These are phyloP conservation scores for Hordeum pubiflorum DNA, from an alignment of 202 grass and related monocot genomes.

Conservation along the genomic window DNA sequence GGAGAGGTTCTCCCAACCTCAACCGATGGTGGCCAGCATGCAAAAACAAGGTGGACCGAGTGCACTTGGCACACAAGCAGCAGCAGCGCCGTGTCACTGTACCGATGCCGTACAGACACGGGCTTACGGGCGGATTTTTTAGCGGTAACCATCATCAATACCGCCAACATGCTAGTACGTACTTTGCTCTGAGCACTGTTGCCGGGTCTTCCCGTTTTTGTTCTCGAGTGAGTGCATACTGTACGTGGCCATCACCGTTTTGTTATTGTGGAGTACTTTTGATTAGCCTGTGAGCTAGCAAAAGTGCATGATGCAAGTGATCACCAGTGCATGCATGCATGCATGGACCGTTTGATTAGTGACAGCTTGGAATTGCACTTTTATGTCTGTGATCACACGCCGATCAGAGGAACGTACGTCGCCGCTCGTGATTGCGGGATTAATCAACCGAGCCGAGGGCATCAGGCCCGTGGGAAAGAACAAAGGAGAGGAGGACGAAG, in stretches of 20 bases:
- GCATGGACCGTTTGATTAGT: background rate
- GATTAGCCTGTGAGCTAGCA: background rate
- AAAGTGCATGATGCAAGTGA: background rate
- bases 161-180: too few relatives aligned
- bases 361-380: conserved; percentile 2
- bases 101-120: background rate
- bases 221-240: too few relatives aligned
- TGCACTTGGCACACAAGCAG: background rate
- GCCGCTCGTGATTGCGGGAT: background rate
- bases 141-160: background rate
- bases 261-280: background rate
- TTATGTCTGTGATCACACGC: background rate
- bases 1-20: too few relatives aligned
- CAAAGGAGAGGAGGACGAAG: too few relatives aligned
- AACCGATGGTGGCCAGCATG: too few relatives aligned
- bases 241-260: background rate
- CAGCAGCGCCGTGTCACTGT: background rate
- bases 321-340: too few relatives aligned
- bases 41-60: too few relatives aligned
- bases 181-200: background rate
- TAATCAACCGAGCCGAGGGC: background rate
- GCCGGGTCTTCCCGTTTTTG: background rate
- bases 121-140: background rate
- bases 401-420: background rate
- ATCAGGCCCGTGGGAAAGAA: background rate